Base-by-base conservation (phyloP, 306 rosid species). In the Comarum palustre region DNA sequence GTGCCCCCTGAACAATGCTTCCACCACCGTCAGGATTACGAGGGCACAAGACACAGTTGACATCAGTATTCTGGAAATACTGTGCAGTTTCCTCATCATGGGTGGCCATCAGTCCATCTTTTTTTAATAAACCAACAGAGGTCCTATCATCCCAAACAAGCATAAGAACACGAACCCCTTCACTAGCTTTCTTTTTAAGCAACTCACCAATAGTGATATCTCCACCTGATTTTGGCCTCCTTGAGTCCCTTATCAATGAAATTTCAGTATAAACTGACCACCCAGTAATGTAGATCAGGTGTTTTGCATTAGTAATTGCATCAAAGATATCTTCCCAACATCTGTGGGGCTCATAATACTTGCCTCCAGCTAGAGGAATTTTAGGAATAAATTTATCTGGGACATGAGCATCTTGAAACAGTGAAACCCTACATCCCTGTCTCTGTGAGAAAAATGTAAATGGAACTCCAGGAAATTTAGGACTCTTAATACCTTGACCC, bases 291-390 rank as follows among this genome's bases (percentile, higher is more conserved):
- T 84, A 84, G 75, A 84, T 84, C 77, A 84, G 38, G 77, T 84
- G 87, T 41, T 78, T 75, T 4, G 87, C 87, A 78, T 84, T 84
- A n/a, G 77, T 60, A 25, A 84, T 84, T 32, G 85, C 87, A 75
- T 84, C 87, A 72, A 84, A 84, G 50, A 84, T 39, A 59, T 84
- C 87, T 72, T 84, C 87, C 87, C 87, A 84, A 61, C 87, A 84
- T 62, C 87, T 67, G 46, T 81, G 85, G 24, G 85, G 81, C 74
- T 84, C 85, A 22, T 81, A 84, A 70, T 36, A 57, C 79, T 78
- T 81, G 25, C 85, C 87, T 13, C 85, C 80, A 59, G 87, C 85
- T 47, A 84, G 85, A 72, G 87, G 85, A 60, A 84, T 84, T 71
- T 39, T 63, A 27, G 87, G 87, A 32, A 84, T 58, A 54, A 84